Base-by-base conservation (phyloP, 352 stramenopile genomes). In the Pythium volutum region DNA sequence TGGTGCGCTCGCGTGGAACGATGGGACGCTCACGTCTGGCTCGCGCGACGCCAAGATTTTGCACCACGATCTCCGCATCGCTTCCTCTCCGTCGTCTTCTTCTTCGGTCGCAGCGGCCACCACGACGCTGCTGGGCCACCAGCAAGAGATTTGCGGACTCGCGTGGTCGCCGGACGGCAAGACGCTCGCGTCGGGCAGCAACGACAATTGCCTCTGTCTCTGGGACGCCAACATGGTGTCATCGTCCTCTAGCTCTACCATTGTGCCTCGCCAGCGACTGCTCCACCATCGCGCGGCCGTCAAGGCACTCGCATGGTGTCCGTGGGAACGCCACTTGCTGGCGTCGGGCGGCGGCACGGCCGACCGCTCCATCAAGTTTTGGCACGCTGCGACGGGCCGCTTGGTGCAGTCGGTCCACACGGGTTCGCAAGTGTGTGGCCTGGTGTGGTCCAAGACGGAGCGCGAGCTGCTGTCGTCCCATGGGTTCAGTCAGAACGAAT, bases 291-390 rank as follows among this genome's bases (percentile, higher is more conserved):
- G 84, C 39, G 96, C 96, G 2, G 96, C 96, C 7, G 96, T 99
- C 18, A 98, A 98, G 74, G 96, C 97, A 12, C 76, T 99, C 22
- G 94, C 96, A 3, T 99, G 97, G 97, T 98, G 91, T 77, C 97
- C 97, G 9, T 97, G 97, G 75, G 84, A 99, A 62, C 84, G 91
- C 18, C 89, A 97, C 62, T 59, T 98, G 11, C 80, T 99, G 55
- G 96, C 95, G 5, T 96, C 91, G 4, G 97, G 97, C 26, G 97
- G 93, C 14, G 97, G 97, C 42, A 98, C 96, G 29, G 94, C 94
- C 15, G 96, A 99, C 76, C 75, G 95, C 46, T 94, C 79, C 53
- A 99, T 99, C 76, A 99, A 99, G 78, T 95, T 98, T 64, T 99
- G 97, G 97, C 97, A 98, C 67, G 74, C 87, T 2, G 61, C 66